Evolutionary conservation across 2,329 filamentous ascomycete species (phyloP).

Genomic region (Coniochaeta sp.): DNA sequence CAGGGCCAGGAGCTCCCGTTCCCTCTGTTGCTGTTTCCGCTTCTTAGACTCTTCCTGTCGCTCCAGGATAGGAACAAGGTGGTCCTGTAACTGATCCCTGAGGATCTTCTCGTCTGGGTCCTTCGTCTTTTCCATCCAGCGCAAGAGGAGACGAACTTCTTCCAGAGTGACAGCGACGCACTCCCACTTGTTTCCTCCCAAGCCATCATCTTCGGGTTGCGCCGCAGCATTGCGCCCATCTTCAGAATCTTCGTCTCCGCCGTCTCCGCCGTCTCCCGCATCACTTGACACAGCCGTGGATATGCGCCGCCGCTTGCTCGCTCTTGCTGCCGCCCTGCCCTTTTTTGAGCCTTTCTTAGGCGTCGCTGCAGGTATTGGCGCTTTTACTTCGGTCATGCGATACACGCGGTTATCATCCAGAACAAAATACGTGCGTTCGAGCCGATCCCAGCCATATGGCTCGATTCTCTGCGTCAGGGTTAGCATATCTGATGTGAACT

Average conservation of each 20-base stretch:
- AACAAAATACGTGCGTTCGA: conserved; percentile 83
- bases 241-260: conserved; percentile 19
- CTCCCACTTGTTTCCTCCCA: conserved; percentile 81
- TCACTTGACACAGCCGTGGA: conserved; percentile 32
- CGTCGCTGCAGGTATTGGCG: conserved; percentile 51
- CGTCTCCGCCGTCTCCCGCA: conserved; percentile 29
- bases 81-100: conserved; percentile 62
- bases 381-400: conserved; percentile 75
- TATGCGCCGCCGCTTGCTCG: conserved; percentile 65
- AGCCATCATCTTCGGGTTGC: conserved; percentile 48
- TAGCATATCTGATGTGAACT: conserved; percentile 23
- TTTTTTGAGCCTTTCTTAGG: conserved; percentile 59
- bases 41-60: conserved; percentile 71
- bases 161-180: conserved; percentile 76
- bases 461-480: conserved; percentile 56
- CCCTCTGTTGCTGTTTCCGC: conserved; percentile 56
- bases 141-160: conserved; percentile 68
- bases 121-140: conserved; percentile 64
- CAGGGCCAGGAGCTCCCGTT: conserved; percentile 73
- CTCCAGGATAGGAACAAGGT: conserved; percentile 79
- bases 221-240: conserved; percentile 20
- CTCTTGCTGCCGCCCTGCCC: conserved; percentile 54
- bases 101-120: conserved; percentile 82
- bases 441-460: conserved; percentile 78
- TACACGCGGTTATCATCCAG: conserved; percentile 94